Evolutionary conservation across 2,329 filamentous ascomycete species (phyloP), one percentile per base, ranked within the genome.

Genomic region (Colletotrichum melonis): DNA sequence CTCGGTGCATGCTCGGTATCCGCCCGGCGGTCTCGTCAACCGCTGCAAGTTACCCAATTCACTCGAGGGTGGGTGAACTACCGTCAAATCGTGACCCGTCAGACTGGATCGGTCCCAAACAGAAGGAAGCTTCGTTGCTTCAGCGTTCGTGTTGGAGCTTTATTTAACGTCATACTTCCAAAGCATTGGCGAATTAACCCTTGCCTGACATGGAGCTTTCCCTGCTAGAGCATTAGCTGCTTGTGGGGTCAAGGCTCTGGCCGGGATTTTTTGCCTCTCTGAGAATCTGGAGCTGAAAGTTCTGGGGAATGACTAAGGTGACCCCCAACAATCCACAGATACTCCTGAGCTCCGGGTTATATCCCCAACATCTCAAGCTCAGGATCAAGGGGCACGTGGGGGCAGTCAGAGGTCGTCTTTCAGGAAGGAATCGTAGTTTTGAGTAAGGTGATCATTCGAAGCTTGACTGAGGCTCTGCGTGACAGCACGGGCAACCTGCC

Each of bases 311-410:
- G 60, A 32, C 30, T 32, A 26, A 56, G 26, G 14, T 26, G 4
- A 28, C 26, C 55, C 24, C 55, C 22, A 57, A 24, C 52, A 32
- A 57, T 57, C 28, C 55, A 16, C 35, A 42, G 35, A 16, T 16
- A 16, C 35, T 16, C 35, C 35, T n/a, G 42, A 46, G 42, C 42
- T n/a, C 8, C 7, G 42, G 42, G 19, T 46, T 96, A 93, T 52
- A 95, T 95, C 2, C 92, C 90, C 49, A 98, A 81, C 76, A 93
- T 89, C 80, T 87, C 85, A 5, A 98, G 95, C 86, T 98, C 95
- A 77, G 95, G 92, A 78, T 97, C 93, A 74, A 98, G 84, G 35
- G 35, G 35, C 35, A 42, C 35, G 35, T 42, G 35, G 35, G 98
- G 95, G 30, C 78, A 85, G 85, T 92, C 94, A 95, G 58, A 98